Base-by-base conservation (phyloP, 176 grass and related monocot genomes). In the Triticum monococcum region DNA sequence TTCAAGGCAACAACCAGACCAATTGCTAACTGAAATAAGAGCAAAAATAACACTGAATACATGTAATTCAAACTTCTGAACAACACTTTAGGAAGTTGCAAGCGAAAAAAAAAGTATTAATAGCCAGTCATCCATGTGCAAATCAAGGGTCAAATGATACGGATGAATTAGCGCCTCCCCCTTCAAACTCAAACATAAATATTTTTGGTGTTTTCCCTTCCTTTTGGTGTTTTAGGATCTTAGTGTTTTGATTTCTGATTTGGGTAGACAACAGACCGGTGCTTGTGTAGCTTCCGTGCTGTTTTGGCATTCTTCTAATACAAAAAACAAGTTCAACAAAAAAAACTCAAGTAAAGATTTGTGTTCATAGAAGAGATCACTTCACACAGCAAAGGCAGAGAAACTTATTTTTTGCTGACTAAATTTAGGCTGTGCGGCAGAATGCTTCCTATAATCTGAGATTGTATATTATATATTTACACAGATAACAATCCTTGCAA, bases 1-100 rank as follows among this genome's bases (percentile, higher is more conserved):
- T 94, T 85, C 65, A 98, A 87, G 3, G 96, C 96, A 87, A 98
- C 87, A 74, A 94, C 93, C 32, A 98, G 87, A 88, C 96, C 96
- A 82, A 98, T 89, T 40, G 96, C 89, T 56, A 98, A 84, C 96
- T 98, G 82, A 89, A 87, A 86, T 76, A 81, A 87, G 26, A 75
- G 35, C 11, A 91, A 18, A 89, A 11, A 68, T 16, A 86, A 48
- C 28, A 78, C 50, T 79, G 45, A 64, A 69, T 64, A 57, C 20
- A 83, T 30, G 25, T 52, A 18, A 75, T 59, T 64, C 10, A 80
- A 83, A 80, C 5, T 37, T 48, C 2, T n/a, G 35, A 59, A 17
- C 3, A 75, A 52, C 36, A 50, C 61, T 13, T 38, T 45, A 74
- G 41, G 9, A 90, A 66, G 12, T 63, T 78, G 65, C 31, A 75